These are phyloP conservation scores for Cyberlindnera maclurae DNA, from an alignment of 805 yeast genomes.

Conservation along the genomic window DNA sequence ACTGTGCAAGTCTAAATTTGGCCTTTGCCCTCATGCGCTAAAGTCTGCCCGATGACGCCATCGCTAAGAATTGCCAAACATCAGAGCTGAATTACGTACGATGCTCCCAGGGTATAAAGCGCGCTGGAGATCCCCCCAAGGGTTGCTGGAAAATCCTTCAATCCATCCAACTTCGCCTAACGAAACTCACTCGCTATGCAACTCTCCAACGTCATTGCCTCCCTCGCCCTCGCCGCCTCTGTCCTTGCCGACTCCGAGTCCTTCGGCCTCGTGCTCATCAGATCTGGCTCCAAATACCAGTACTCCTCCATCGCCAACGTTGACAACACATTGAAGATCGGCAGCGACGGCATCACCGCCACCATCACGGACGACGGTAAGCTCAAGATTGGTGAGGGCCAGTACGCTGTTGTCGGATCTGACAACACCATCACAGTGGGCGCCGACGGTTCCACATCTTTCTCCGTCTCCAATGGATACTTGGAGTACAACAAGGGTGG, in stretches of 20 bases:
- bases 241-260: constrained; percentile 31
- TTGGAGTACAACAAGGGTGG: constrained; percentile 29
- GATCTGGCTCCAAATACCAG: constrained; percentile 31
- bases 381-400: constrained; percentile 24
- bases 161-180: no score
- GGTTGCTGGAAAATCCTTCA: no score
- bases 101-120: no score
- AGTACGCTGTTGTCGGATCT: constrained; percentile 24
- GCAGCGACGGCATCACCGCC: constrained; percentile 10
- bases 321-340: constrained; percentile 14
- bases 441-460: constrained; percentile 30
- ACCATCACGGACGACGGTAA: constrained; percentile 28
- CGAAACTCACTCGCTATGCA: no score
- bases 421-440: constrained; percentile 23
- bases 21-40: no score
- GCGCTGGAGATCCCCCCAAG: no score
- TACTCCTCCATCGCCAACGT: constrained; percentile 20
- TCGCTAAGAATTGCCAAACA: no score
- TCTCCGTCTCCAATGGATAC: constrained; percentile 31
- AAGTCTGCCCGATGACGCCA: no score
- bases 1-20: no score
- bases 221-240: constrained; percentile 24
- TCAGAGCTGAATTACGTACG: no score
- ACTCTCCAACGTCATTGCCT: constrained; percentile 19
- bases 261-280: constrained; percentile 29